Evolutionary conservation across 306 rosid species (phyloP), one percentile per base, ranked within the genome.

Genomic region (Quillaja saponaria): DNA sequence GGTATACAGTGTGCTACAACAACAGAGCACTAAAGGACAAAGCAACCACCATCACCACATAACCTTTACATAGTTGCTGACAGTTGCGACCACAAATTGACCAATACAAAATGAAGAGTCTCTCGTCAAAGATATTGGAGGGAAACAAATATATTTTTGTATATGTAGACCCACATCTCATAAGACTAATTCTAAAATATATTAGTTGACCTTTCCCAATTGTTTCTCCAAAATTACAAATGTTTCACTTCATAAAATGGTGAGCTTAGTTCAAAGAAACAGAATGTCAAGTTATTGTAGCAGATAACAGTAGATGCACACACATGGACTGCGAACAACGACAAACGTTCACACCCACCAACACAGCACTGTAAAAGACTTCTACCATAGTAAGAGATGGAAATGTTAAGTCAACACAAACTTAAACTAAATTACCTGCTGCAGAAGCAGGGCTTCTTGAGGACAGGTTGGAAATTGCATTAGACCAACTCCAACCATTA

Each of bases 401-500:
- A 45, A 65, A 51, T 20, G 20, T 58, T 21, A 34, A 60, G 46
- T 13, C 3, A 4, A 34, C n/a, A 39, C 47, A 56, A 12, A 60
- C 34, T 19, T 38, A 63, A 14, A 73, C 59, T 35, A 17, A 34
- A 64, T 46, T 78, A 85, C 96, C 96, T 87, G 66, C 55, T 87
- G 84, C 74, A 87, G 63, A 62, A 91, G 67, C 20, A 74, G 25
- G 34, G 95, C 90, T 80, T 91, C 96, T 45, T 73, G 81, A 67
- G 95, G 96, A 75, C 95, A 91, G 63, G 95, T 91, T 14, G 89
- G 97, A 56, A 91, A 91, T 69, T 66, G 77, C 81, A 91, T 75
- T 58, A 91, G 71, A 78, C 97, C 97, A 54, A 91, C 76, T 75
- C 97, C 96, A 58, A 91, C 96, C 97, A 90, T 87, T 66, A 90